Evolutionary conservation across 2,329 filamentous ascomycete genomes (phyloP), one percentile per base, ranked within the genome.

Genomic region (Zymoseptoria pseudotritici): DNA sequence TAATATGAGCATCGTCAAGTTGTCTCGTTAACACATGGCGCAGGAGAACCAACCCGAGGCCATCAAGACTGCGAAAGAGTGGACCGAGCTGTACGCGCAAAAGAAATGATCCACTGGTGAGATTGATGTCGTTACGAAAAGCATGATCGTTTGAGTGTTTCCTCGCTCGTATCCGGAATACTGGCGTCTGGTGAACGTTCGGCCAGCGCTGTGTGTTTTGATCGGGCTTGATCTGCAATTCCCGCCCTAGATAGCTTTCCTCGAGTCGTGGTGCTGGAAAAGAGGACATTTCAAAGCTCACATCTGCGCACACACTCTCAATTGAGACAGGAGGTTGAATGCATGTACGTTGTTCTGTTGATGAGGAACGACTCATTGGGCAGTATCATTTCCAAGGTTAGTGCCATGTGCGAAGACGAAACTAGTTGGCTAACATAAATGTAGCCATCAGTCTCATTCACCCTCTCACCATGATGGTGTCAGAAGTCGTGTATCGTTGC

Each of bases 11-110:
- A 54, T n/a, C 20, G 19, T 29, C 9, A 54, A 53, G 36, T 11
- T 17, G 36, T 46, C 36, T 17, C 17, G 29, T 59, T 68, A 58
- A 69, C 59, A 36, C 6, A n/a, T 46, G 13, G 24, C 29, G 13
- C 53, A 72, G 80, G 91, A 97, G 71, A 87, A 99, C 71, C 90
- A 97, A 77, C 86, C 86, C 65, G 90, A 90, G 54, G 94, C 94
- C 22, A 97, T 99, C 69, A 86, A 89, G 66, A 97, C 91, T 7
- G 93, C 93, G 17, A 88, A 83, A 71, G 91, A 96, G 71, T 97
- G 94, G 93, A 97, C 94, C 11, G 82, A 83, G 74, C 87, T 88
- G 68, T 90, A 94, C 73, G 92, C 92, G 36, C 13, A 46, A n/a
- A 46, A 46, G 36, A 46, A 46, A 5, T 46, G 36, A 46, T 46